Evolutionary conservation across 2,329 filamentous ascomycete genomes (phyloP).

Genomic region (Fusarium sp.): DNA sequence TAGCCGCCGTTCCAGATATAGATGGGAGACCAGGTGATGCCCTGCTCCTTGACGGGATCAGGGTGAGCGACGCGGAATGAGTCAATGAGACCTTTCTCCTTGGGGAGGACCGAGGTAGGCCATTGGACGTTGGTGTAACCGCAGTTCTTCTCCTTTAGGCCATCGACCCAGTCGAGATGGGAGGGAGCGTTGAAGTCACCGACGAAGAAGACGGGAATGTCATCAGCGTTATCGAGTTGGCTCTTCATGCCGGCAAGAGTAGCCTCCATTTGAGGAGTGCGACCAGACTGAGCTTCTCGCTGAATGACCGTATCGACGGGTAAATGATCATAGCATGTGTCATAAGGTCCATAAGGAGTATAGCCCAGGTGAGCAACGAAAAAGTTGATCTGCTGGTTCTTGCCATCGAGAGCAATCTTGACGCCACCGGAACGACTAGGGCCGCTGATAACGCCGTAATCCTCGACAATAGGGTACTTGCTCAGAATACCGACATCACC

Average conservation of each 20-base stretch:
- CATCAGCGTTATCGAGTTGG: conserved; percentile 49
- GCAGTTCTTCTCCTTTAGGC: conserved; percentile 52
- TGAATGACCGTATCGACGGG: conserved; percentile 50
- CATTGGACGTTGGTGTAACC: conserved; percentile 52
- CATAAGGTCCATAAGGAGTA: conserved; percentile 58
- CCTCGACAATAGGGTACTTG: conserved; percentile 55
- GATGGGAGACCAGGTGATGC: conserved; percentile 58
- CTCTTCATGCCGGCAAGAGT: conserved; percentile 51
- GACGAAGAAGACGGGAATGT: conserved; percentile 53
- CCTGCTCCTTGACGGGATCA: conserved; percentile 50
- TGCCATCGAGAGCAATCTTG: conserved; percentile 52
- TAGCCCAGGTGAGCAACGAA: conserved; percentile 55
- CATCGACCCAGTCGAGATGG: conserved; percentile 57
- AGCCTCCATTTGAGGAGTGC: conserved; percentile 54
- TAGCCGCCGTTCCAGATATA: conserved; percentile 50
- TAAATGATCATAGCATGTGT: conserved; percentile 56
- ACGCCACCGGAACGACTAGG: conserved; percentile 46
- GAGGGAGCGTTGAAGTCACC: conserved; percentile 61
- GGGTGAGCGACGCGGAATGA: conserved; percentile 55
- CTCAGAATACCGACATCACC: conserved; percentile 53
- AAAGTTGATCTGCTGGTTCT: conserved; percentile 50
- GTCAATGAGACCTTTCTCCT: conserved; percentile 54
- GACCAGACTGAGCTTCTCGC: conserved; percentile 53
- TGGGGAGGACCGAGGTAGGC: conserved; percentile 55
- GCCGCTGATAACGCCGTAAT: conserved; percentile 44